Evolutionary conservation across 75 land plant species (phyloP), one percentile per base, ranked within the genome.

Genomic region (Cunninghamia lanceolata): DNA sequence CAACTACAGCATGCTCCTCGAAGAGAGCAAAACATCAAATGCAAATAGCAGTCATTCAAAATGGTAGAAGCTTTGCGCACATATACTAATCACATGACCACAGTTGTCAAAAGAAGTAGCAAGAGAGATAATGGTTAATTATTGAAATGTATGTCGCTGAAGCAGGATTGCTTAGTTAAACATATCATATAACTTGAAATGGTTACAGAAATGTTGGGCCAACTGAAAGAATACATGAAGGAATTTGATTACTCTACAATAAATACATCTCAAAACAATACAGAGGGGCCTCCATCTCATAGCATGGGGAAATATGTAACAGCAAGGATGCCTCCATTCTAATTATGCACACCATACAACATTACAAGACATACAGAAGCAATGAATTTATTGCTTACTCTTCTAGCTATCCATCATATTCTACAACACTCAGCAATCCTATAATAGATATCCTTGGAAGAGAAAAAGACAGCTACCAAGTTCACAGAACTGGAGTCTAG

Each of bases 351-450:
- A 28, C 82, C 50, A 80, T 80, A 80, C 50, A 80, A n/a, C 82
- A n/a, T 45, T 80, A 80, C 47, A 45, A 43, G 50, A 80, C 50
- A 80, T 80, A 40, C 43, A 77, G 82, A 45, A 80, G 82, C 82
- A 80, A 80, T 45, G 47, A n/a, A 80, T 43, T 80, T 80, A 80
- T 80, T 80, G 82, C 82, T 45, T 73, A 32, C 47, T 43, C 82
- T 80, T 80, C 82, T 80, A 80, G 32, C 82, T 80, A 80, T 80
- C 82, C 46, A 80, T 80, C 52, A 80, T 43, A 28, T 80, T 80
- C 82, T 80, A 80, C 43, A 43, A 80, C 82, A 80, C 82, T 79
- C 82, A 45, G 82, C 30, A 80, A 80, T 43, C 82, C 82, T 45
- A 80, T 80, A 80, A 80, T 8, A 80, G 82, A n/a, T 80, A 45